Conservation (phyloP, 495 filamentous ascomycete species). For the Penicillium crystallinum region DNA sequence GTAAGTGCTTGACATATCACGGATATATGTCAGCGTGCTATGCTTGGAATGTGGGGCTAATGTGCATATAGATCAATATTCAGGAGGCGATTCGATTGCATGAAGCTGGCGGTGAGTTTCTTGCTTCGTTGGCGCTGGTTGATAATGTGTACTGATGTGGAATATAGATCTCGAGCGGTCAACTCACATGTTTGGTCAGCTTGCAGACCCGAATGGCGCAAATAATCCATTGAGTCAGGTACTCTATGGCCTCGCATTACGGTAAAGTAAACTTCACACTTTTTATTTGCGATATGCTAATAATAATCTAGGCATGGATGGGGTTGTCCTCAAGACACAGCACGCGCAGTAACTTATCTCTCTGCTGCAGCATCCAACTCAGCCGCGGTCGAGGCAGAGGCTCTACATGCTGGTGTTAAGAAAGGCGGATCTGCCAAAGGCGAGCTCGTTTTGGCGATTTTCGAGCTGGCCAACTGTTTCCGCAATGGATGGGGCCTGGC, state of each 20-base stretch:
- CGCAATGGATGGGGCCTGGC: slow-evolving; percentile 92
- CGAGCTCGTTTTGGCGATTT: slow-evolving; percentile 95
- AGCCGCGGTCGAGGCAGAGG: slow-evolving; percentile 76
- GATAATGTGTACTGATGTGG: neutral
- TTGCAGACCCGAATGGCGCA: slow-evolving; percentile 78
- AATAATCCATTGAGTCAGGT: slow-evolving; percentile 96
- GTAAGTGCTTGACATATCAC: slow-evolving; percentile 24
- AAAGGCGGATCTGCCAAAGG: slow-evolving; percentile 94
- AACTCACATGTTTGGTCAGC: slow-evolving; percentile 77
- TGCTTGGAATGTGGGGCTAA: slow-evolving; percentile 3
- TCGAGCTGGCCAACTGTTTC: slow-evolving; percentile 90
- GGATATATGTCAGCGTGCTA: neutral
- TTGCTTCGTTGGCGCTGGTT: neutral
- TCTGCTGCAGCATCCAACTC: slow-evolving; percentile 87
- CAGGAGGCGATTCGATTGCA: slow-evolving; percentile 95
- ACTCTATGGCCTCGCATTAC: slow-evolving; percentile 86
- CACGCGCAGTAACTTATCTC: slow-evolving; percentile 73
- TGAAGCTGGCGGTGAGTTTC: slow-evolving; percentile 63
- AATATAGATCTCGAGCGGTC: slow-evolving; percentile 58
- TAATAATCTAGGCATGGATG: slow-evolving; percentile 71
- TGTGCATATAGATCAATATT: slow-evolving; percentile 61
- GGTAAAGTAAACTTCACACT: slow-evolving; percentile 44
- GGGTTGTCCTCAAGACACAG: slow-evolving; percentile 71
- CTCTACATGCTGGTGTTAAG: slow-evolving; percentile 78
- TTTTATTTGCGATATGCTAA: neutral